Conservation (phyloP, 768 basidiomycete species). For the Astraeus odoratus region DNA sequence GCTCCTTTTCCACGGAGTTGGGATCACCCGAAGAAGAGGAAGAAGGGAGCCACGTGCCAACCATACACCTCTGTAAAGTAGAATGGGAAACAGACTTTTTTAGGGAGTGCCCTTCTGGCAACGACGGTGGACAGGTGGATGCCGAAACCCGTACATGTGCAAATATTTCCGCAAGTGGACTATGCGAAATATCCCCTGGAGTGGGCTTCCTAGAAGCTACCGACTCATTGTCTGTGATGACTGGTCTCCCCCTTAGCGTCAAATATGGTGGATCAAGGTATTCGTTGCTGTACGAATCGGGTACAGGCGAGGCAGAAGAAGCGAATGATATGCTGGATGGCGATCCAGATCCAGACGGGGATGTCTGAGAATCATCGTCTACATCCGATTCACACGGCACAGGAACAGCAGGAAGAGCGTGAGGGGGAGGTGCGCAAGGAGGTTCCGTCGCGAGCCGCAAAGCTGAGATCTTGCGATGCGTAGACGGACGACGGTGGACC, state of each 20-base stretch:
- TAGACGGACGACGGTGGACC: constrained; percentile 14
- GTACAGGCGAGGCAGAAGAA: constrained; percentile 30
- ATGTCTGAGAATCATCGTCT: constrained; percentile 4
- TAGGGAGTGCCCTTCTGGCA: constrained; percentile 25
- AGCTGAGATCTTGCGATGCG: constrained; percentile 37
- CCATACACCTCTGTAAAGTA: constrained; percentile 34
- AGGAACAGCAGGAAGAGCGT: constrained; percentile 39
- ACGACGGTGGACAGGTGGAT: constrained; percentile 17
- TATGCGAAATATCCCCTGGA: not conserved
- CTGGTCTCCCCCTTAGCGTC: constrained; percentile 17
- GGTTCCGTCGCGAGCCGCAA: constrained; percentile 35
- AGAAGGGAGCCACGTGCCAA: constrained; percentile 16
- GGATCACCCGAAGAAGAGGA: constrained; percentile 17
- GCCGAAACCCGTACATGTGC: not conserved
- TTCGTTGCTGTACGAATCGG: constrained; percentile 22
- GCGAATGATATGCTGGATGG: constrained; percentile 34
- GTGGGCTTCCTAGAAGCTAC: not conserved
- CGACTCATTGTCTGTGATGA: not conserved
- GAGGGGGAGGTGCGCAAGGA: constrained; percentile 43
- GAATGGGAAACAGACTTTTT: constrained; percentile 56
- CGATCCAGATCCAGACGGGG: constrained; percentile 9
- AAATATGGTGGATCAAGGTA: constrained; percentile 21
- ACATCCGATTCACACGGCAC: not conserved
- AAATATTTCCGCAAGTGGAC: constrained; percentile 3
- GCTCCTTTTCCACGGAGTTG: constrained; percentile 28